Conservation (phyloP, 1,284 basidiomycete genomes). For the Melampsora larici-populina region DNA sequence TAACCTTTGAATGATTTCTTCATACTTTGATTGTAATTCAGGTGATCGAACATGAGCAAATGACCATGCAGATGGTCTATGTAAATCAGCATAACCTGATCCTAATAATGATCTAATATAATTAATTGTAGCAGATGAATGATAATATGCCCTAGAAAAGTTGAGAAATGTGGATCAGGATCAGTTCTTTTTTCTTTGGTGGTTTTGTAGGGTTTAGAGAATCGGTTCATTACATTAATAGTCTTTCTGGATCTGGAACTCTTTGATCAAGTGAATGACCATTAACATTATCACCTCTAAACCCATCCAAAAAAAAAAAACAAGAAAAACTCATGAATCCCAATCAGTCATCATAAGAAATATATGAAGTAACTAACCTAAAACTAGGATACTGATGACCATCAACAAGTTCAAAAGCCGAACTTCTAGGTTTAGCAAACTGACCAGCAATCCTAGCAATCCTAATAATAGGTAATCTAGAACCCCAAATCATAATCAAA, state of each 20-base stretch:
- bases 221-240: constrained; percentile 63
- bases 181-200: background rate
- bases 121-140: constrained; percentile 89
- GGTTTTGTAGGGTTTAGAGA: constrained; percentile 26
- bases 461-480: constrained; percentile 82
- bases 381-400: constrained; percentile 63
- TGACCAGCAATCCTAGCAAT: constrained; percentile 91
- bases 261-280: constrained; percentile 70
- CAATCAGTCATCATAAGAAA: too few species aligned
- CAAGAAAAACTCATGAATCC: too few species aligned
- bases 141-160: constrained; percentile 79
- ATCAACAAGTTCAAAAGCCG: constrained; percentile 62
- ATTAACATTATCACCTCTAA: constrained; percentile 92
- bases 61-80: constrained; percentile 89
- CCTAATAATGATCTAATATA: constrained; percentile 81
- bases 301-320: too few species aligned
- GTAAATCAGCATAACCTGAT: constrained; percentile 79
- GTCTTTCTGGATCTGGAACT: constrained; percentile 78
- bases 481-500: constrained; percentile 89
- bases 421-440: constrained; percentile 92
- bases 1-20: constrained; percentile 75
- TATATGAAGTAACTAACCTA: constrained; percentile 58
- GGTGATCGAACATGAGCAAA: constrained; percentile 83
- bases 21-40: constrained; percentile 73
- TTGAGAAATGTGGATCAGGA: constrained; percentile 2